A percentile compares a stretch with the other conserved stretches of the same genome.
phyloP scores from a whole-genome alignment of 169 alveolate genomes.

The Haemoproteus tartakovskyi region DNA sequence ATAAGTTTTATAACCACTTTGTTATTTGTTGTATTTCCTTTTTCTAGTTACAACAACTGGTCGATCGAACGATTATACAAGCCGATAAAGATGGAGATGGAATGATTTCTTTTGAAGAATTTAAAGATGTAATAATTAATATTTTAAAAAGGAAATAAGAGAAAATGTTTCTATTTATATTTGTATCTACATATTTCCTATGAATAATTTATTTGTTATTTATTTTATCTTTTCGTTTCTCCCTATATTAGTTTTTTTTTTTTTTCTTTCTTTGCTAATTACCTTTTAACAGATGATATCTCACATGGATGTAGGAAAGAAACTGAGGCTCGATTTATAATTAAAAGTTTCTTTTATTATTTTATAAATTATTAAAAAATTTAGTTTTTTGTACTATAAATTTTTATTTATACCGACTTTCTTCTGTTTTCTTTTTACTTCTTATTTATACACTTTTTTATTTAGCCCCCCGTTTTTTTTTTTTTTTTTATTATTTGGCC shows the following conservation, averaged over 20 bases:
- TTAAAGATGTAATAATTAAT: constrained; percentile 71
- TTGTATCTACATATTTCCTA: neutral
- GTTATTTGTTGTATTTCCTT: neutral
- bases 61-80: constrained; percentile 93
- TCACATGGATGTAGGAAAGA: constrained; percentile 77
- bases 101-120: constrained; percentile 93
- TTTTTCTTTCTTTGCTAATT: neutral
- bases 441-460: neutral
- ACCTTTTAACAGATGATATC: constrained; percentile 71
- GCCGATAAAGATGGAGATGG: constrained; percentile 98
- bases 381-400: too few species aligned
- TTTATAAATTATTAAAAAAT: too few species aligned
- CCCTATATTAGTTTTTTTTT: neutral
- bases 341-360: too few species aligned
- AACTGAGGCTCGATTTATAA: constrained; percentile 69
- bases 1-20: neutral
- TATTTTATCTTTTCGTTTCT: too few species aligned
- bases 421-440: too few species aligned
- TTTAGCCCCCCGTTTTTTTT: too few species aligned
- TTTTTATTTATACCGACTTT: too few species aligned
- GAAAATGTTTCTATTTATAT: neutral
- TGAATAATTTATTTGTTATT: neutral
- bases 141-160: constrained; percentile 1
- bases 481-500: neutral
- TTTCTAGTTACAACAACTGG: constrained; percentile 91